Conservation (phyloP, 768 basidiomycete species). For the Russula compacta region DNA sequence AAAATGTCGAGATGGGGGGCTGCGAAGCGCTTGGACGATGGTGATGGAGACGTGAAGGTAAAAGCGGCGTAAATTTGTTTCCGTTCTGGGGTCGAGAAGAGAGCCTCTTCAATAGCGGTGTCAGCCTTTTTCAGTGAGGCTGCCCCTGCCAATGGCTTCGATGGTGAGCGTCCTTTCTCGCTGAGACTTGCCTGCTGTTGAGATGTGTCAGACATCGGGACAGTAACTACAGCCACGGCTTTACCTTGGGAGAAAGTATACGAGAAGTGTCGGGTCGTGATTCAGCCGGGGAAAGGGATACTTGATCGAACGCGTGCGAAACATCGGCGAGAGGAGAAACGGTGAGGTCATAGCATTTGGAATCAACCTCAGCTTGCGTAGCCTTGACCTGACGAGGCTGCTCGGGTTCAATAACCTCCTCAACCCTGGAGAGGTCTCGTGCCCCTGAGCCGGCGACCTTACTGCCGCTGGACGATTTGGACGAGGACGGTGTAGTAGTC, state of each 20-base stretch:
- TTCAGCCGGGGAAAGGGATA: slow-evolving; percentile 19
- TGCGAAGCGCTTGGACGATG: slow-evolving; percentile 44
- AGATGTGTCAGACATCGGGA: neutral
- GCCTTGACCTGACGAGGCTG: slow-evolving; percentile 34
- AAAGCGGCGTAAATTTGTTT: slow-evolving; percentile 65
- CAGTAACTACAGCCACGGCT: neutral
- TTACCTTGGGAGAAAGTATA: slow-evolving; percentile 13
- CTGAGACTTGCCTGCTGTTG: slow-evolving; percentile 8
- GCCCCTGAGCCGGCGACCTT: slow-evolving; percentile 15
- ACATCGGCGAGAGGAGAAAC: slow-evolving; percentile 74
- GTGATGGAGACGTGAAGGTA: slow-evolving; percentile 70
- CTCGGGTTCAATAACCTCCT: slow-evolving; percentile 51
- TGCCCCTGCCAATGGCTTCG: slow-evolving; percentile 9
- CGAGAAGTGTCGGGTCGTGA: neutral
- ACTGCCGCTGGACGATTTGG: slow-evolving; percentile 9
- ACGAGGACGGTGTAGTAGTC: slow-evolving; percentile 25
- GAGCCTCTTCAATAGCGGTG: neutral
- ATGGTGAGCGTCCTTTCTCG: neutral
- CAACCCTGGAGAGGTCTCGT: slow-evolving; percentile 24
- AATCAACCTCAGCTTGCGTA: slow-evolving; percentile 50
- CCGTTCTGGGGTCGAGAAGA: slow-evolving; percentile 69
- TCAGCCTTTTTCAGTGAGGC: slow-evolving; percentile 4
- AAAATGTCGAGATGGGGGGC: slow-evolving; percentile 21
- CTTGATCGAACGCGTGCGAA: slow-evolving; percentile 51
- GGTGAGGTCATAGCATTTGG: slow-evolving; percentile 73